These are phyloP conservation scores for Cladobotryum mycophilum DNA, from an alignment of 2,329 filamentous ascomycete species.

Conservation along the genomic window DNA sequence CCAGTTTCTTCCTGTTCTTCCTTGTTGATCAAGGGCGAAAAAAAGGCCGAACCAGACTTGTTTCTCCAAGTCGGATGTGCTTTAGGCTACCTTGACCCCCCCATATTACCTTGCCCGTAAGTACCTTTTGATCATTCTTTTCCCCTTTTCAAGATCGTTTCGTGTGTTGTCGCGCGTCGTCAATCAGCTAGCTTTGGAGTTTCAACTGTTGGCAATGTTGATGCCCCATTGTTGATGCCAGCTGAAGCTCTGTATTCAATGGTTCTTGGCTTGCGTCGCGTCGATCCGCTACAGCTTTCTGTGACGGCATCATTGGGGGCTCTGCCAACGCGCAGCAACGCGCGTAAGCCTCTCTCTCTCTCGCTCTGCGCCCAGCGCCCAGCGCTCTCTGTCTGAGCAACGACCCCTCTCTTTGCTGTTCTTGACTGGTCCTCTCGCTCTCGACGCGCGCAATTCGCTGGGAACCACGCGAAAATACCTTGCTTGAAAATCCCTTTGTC, in stretches of 20 bases:
- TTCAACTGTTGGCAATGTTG: conserved; percentile 4
- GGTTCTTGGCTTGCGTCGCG: conserved; percentile 10
- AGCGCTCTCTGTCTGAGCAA: conserved; percentile 2
- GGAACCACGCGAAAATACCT: background rate
- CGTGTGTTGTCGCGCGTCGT: conserved; percentile 15
- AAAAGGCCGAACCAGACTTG: conserved; percentile 13
- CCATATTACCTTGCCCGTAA: conserved; percentile 29
- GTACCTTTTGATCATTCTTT: conserved; percentile 22
- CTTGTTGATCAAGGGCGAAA: conserved; percentile 16
- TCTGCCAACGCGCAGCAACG: conserved; percentile 9
- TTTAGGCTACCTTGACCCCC: conserved; percentile 21
- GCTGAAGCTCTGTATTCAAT: conserved; percentile 1
- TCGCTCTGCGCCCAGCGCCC: conserved; percentile 7
- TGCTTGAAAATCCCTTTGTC: background rate
- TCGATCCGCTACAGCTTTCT: conserved; percentile 9
- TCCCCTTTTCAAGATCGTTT: conserved; percentile 6
- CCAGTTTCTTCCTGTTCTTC: conserved; percentile 12
- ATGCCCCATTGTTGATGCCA: conserved; percentile 5
- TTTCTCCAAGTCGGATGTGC: conserved; percentile 18
- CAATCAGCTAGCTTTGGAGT: conserved; percentile 1
- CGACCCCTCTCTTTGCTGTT: conserved; percentile 8
- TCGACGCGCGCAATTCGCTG: conserved; percentile 3
- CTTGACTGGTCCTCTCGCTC: background rate
- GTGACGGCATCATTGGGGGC: conserved; percentile 6
- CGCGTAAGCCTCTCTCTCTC: conserved; percentile 1